Conservation (phyloP, 257 asterid genomes). For the Capsicum chinense region DNA sequence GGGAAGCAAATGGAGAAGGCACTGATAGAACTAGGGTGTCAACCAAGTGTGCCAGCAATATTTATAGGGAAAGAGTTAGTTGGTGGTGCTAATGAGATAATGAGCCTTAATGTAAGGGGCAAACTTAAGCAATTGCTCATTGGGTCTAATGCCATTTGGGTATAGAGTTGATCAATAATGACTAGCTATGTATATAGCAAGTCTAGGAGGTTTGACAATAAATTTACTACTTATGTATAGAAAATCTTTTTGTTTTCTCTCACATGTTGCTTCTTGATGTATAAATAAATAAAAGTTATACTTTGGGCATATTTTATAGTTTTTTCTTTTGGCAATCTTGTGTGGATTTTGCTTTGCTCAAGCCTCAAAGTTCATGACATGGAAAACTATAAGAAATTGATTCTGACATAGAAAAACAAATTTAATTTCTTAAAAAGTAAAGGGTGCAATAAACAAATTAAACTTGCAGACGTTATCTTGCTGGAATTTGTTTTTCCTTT, state of each 20-base stretch:
- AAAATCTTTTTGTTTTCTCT: background rate
- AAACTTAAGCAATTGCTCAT: background rate
- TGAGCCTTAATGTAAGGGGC: slow-evolving; percentile 18
- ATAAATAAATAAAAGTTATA: background rate
- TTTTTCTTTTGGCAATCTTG: background rate
- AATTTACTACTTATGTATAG: background rate
- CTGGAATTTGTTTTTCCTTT: no score
- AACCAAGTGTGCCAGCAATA: slow-evolving; percentile 21
- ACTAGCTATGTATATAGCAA: no score
- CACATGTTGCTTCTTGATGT: background rate
- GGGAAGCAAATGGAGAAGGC: slow-evolving; percentile 18
- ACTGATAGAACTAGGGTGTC: slow-evolving; percentile 9
- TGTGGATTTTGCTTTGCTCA: background rate
- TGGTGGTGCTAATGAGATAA: slow-evolving; percentile 24
- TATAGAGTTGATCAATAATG: background rate
- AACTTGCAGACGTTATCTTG: no score
- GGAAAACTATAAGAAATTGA: background rate
- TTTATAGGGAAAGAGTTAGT: slow-evolving; percentile 8
- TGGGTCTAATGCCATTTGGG: slow-evolving; percentile 9
- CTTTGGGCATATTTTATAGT: background rate
- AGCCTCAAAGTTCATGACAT: background rate
- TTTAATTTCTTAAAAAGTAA: no score
- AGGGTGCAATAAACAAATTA: no score
- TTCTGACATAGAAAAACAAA: no score
- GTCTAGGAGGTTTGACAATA: background rate